These are phyloP conservation scores for Colletotrichum phormii DNA, from an alignment of 2,329 filamentous ascomycete genomes.

Conservation along the genomic window DNA sequence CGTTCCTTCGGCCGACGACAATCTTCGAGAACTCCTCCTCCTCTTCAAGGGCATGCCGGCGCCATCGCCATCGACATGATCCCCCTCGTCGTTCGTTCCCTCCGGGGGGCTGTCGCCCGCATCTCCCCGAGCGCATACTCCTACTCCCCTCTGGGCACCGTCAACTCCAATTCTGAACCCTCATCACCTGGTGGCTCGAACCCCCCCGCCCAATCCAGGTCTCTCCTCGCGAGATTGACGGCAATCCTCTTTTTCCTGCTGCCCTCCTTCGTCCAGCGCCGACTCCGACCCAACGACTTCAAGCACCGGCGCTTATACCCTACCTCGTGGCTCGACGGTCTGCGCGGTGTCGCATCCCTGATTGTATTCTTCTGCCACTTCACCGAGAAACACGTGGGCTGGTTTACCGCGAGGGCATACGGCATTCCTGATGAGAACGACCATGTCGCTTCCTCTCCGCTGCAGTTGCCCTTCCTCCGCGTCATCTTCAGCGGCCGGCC, in stretches of 20 bases:
- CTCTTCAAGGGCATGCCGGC: conserved; percentile 14
- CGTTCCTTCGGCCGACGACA: neutral
- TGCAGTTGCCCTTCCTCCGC: conserved; percentile 59
- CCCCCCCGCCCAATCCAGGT: neutral
- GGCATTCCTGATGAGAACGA: conserved; percentile 46
- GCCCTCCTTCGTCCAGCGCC: conserved; percentile 47
- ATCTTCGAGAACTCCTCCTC: no score
- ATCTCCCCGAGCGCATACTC: conserved; percentile 24
- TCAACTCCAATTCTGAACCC: conserved; percentile 23
- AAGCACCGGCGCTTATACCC: conserved; percentile 46
- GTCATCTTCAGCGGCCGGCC: conserved; percentile 57
- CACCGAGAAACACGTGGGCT: conserved; percentile 53
- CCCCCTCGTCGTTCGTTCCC: conserved; percentile 33
- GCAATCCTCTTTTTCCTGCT: conserved; percentile 42
- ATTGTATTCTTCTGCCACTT: conserved; percentile 62
- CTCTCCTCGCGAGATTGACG: conserved; percentile 20
- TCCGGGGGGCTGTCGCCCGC: conserved; percentile 34
- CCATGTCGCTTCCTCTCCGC: conserved; percentile 44
- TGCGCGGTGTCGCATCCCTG: conserved; percentile 61
- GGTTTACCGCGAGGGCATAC: conserved; percentile 48
- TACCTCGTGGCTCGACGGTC: conserved; percentile 61
- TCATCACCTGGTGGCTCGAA: conserved; percentile 12
- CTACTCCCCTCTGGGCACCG: conserved; percentile 21
- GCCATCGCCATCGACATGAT: conserved; percentile 22
- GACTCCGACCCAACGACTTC: conserved; percentile 40